Evolutionary conservation across 2,329 filamentous ascomycete genomes (phyloP).

Genomic region (Cercospora canescens): DNA sequence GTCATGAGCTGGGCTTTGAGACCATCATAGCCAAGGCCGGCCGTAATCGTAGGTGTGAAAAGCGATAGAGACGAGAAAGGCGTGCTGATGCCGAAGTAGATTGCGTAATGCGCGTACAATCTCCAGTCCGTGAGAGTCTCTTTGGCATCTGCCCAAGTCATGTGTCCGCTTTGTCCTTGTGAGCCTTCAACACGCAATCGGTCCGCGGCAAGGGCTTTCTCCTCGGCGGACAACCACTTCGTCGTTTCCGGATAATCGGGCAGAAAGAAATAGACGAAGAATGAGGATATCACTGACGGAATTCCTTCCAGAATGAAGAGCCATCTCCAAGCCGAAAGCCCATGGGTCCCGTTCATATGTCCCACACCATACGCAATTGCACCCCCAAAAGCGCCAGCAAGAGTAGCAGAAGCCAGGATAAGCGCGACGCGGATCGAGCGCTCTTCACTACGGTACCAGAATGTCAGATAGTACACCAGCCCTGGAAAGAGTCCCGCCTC

Average conservation of each 20-base stretch:
- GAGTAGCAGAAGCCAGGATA: constrained; percentile 35
- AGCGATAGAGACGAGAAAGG: constrained; percentile 31
- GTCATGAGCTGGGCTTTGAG: constrained; percentile 46
- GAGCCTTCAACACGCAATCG: constrained; percentile 47
- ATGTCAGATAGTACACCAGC: constrained; percentile 33
- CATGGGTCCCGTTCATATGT: constrained; percentile 57
- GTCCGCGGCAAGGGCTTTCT: constrained; percentile 45
- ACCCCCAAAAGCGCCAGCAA: constrained; percentile 38
- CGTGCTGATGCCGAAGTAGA: constrained; percentile 51
- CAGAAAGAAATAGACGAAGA: constrained; percentile 56
- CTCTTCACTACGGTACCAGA: constrained; percentile 37
- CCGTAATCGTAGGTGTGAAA: constrained; percentile 52
- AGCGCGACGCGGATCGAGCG: constrained; percentile 33
- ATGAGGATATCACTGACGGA: constrained; percentile 52
- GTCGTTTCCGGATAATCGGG: constrained; percentile 55
- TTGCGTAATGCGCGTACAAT: constrained; percentile 53
- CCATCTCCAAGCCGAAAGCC: constrained; percentile 67
- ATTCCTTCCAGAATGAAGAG: constrained; percentile 67
- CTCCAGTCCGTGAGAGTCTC: constrained; percentile 52
- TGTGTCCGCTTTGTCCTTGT: constrained; percentile 41
- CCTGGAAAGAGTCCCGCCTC: constrained; percentile 61
- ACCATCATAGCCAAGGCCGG: constrained; percentile 61
- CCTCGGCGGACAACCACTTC: constrained; percentile 42
- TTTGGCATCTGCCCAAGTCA: constrained; percentile 52
- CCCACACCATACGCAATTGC: constrained; percentile 49